Evolutionary conservation across 495 filamentous ascomycete species (phyloP), one percentile per base, ranked within the genome.

Genomic region (Aspergillus bridgeri): DNA sequence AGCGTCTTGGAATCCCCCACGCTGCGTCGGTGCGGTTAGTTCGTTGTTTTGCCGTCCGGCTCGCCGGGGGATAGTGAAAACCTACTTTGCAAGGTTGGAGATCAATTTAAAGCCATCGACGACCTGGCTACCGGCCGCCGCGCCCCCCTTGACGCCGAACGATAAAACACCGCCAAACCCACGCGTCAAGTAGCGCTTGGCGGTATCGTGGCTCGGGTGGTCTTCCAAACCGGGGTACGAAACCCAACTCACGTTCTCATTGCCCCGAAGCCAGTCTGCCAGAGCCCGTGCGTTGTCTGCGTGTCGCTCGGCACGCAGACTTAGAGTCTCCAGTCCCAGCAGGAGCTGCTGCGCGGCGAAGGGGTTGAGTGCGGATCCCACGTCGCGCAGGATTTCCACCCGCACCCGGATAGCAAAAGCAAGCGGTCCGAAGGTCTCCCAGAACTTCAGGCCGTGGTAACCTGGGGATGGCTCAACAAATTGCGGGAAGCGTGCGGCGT

Each of bases 381-480:
- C 71, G 70, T 98, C 94, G 63, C 95, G 86, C 52, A 96, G 82
- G 56, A 96, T 87, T 79, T 98, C 89, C 8, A 92, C 88, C 19
- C 91, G 86, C 21, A 89, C 83, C 6, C 89, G 84, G 65, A 96
- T 91, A 45, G 87, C 87, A 65, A 89, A 98, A 19, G 91, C 83
- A 63, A 94, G 84, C 22, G 84, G 72, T 3, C 95, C 95, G 63
- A 97, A 98, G 0, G 92, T 94, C 64, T 98, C 95, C 88, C 87
- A 96, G 82, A 98, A 97, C 69, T 92, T 95, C 55, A 98, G 81
- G 5, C 95, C 94, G 72, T 98, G 94, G 75, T 97, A 98, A 18
- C 95, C 93, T 57, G 90, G 88, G 0, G 89, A 84, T 3, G 94
- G 95, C 73, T 98, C 91, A 46, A 88, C 85, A 75, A 98, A 89